Conservation (phyloP, 495 filamentous ascomycete species). For the Astrothelium subdiscretum region DNA sequence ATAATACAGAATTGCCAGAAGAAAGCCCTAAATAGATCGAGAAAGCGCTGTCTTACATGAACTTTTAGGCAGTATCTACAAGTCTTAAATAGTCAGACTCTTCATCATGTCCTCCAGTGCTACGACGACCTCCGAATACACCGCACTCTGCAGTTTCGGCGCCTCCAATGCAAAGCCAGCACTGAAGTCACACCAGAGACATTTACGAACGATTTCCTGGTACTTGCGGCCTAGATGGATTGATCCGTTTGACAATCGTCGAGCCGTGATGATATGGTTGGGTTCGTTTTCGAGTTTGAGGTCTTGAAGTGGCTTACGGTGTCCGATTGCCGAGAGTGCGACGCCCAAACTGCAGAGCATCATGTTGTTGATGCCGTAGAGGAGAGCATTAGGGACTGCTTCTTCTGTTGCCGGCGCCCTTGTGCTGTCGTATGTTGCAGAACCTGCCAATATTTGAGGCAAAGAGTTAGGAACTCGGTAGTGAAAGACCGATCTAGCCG, state of each 20-base stretch:
- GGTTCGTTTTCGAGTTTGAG: slow-evolving; percentile 10
- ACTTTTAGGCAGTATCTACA: no score
- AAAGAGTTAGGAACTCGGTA: background rate
- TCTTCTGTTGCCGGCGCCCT: background rate
- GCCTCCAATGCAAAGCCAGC: slow-evolving; percentile 23
- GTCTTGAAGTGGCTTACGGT: slow-evolving; percentile 8
- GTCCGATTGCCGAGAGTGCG: slow-evolving; percentile 9
- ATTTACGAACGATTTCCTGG: slow-evolving; percentile 25
- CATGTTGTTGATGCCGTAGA: slow-evolving; percentile 13
- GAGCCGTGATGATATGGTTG: slow-evolving; percentile 25
- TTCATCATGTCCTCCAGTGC: slow-evolving; percentile 23
- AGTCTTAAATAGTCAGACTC: background rate
- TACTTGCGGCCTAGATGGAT: slow-evolving; percentile 15
- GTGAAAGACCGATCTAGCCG: background rate
- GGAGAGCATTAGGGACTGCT: background rate
- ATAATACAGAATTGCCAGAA: background rate
- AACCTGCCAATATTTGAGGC: no score
- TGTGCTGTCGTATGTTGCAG: background rate
- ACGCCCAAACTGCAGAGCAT: slow-evolving; percentile 13
- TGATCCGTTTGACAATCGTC: slow-evolving; percentile 13
- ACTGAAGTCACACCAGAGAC: slow-evolving; percentile 31
- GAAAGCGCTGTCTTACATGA: no score
- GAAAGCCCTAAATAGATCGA: background rate
- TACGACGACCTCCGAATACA: slow-evolving; percentile 28
- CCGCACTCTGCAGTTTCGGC: slow-evolving; percentile 21